Evolutionary conservation across 805 yeast genomes (phyloP).

Genomic region (Candida incommunis): DNA sequence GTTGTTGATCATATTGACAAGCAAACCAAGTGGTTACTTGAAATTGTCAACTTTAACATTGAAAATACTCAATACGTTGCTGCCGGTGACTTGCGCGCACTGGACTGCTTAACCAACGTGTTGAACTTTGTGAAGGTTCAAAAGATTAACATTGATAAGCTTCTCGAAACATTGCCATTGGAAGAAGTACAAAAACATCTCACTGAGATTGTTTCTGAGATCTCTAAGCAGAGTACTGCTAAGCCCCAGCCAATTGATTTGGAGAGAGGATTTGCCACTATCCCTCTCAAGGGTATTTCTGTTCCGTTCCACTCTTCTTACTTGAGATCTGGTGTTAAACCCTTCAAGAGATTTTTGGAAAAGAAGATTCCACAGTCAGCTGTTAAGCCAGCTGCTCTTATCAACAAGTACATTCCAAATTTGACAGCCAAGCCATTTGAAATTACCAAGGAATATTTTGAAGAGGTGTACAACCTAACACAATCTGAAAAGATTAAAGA

Average conservation of each 20-base stretch:
- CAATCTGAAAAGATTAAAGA: conserved; percentile 81
- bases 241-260: conserved; percentile 95
- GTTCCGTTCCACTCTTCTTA: conserved; percentile 99
- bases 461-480: conserved; percentile 87
- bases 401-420: conserved; percentile 95
- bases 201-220: conserved; percentile 76
- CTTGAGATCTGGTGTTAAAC: conserved; percentile 95
- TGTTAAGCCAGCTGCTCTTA: conserved; percentile 84
- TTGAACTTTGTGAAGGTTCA: conserved; percentile 86
- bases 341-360: conserved; percentile 93
- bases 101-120: conserved; percentile 86
- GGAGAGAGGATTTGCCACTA: conserved; percentile 96
- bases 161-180: conserved; percentile 66
- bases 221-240: conserved; percentile 62
- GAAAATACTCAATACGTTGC: conserved; percentile 97
- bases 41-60: conserved; percentile 96
- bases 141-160: conserved; percentile 82
- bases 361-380: conserved; percentile 93
- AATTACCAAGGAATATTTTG: conserved; percentile 92
- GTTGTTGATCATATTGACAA: conserved; percentile 79
- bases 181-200: conserved; percentile 85
- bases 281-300: conserved; percentile 97
- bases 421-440: conserved; percentile 96
- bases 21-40: conserved; percentile 86
- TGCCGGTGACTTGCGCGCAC: conserved; percentile 95